Base-by-base conservation (phyloP, 257 asterid species). In the Galeopsis tetrahit region DNA sequence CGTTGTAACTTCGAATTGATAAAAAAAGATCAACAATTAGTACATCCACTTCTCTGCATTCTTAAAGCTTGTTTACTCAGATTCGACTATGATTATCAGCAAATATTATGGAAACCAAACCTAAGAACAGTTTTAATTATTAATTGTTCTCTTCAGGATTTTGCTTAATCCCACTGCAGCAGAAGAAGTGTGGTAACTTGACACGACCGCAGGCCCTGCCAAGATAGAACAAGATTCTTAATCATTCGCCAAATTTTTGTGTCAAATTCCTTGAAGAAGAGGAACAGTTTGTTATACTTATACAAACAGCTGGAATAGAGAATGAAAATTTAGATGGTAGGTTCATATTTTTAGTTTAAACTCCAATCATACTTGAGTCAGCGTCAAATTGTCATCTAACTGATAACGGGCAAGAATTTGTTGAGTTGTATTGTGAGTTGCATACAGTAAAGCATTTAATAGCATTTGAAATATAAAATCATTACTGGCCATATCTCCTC, bases 121-220 rank as follows among this genome's bases (percentile, higher is more conserved):
- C 73, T 15, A 64, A 49, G 31, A 33, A 66, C n/a, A 39, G 53
- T 64, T 38, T 15, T 66, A 57, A 35, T 43, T 66, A 65, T 77
- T 51, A 55, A 44, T 55, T 77, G 63, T 35, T 83, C 85, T 14
- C 82, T 67, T 68, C 91, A 7, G 92, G 89, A 66, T 81, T 87
- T 71, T 60, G 89, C 81, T 78, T 86, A 49, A 88, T 78, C 77
- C 97, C 98, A 42, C 97, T 82, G 92, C 98, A 92, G 73, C 98
- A 92, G 81, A 80, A 92, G 86, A 85, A 88, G 84, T 92, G 98
- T 40, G 97, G 98, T 52, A 92, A 85, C 81, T 95, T 95, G 34
- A 88, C 99, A 73, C 89, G 89, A 52, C 99, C 98, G 4, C 99
- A 95, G 4, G 65, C 97, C 92, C 99, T 95, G 86, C 74, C 77